phyloP scores from a whole-genome alignment of 768 basidiomycete genomes.

The Hydnomerulius pinastri region DNA sequence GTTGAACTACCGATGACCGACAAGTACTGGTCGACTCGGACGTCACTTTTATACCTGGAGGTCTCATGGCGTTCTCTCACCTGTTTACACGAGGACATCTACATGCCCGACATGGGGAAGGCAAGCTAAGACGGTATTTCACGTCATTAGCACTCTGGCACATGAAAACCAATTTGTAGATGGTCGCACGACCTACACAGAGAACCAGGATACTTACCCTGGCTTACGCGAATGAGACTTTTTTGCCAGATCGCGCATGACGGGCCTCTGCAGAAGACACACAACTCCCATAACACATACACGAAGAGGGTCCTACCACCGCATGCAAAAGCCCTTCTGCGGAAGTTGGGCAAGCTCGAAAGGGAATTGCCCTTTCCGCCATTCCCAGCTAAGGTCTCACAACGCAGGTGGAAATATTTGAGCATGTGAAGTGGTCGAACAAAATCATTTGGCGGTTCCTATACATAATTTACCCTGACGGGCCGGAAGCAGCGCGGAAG shows the following conservation, averaged over 20 bases:
- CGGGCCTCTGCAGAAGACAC: constrained; percentile 30
- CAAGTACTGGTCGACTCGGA: background rate
- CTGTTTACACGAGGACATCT: constrained; percentile 31
- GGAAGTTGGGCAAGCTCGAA: constrained; percentile 24
- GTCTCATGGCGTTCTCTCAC: constrained; percentile 20
- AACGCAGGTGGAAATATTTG: constrained; percentile 18
- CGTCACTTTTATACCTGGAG: constrained; percentile 32
- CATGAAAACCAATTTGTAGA: constrained; percentile 28
- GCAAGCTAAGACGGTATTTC: constrained; percentile 18
- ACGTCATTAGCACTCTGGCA: constrained; percentile 29
- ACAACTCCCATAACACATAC: constrained; percentile 31
- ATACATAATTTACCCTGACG: constrained; percentile 8
- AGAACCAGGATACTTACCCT: constrained; percentile 17
- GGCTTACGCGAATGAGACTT: constrained; percentile 13
- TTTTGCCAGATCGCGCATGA: constrained; percentile 27
- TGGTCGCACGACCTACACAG: constrained; percentile 29
- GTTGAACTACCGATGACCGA: constrained; percentile 10
- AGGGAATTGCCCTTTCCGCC: constrained; percentile 25
- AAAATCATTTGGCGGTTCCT: constrained; percentile 9
- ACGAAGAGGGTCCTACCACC: constrained; percentile 23
- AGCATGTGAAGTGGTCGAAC: constrained; percentile 23
- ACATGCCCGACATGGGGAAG: constrained; percentile 27
- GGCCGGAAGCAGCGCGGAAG: background rate
- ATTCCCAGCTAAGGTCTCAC: constrained; percentile 30
- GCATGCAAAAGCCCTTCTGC: constrained; percentile 13